Evolutionary conservation across 2,329 filamentous ascomycete genomes (phyloP), one percentile per base, ranked within the genome.

Genomic region (Diplodia corticola): DNA sequence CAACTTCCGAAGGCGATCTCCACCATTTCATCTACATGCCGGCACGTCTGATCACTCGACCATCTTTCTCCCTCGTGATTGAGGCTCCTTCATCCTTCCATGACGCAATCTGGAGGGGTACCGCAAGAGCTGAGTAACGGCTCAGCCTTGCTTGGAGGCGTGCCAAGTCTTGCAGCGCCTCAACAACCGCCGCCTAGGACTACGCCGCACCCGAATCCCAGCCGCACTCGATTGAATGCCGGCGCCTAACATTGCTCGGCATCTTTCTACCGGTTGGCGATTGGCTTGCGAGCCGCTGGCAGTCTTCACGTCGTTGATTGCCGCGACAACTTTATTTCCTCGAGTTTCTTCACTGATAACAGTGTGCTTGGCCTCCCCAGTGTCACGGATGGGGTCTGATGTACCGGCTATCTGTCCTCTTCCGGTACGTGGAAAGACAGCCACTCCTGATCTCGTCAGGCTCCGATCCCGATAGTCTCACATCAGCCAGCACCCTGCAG

Each of bases 201-300:
- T 30, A 59, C 55, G 55, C 55, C 55, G 55, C 55, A 59, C n/a
- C 26, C 50, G n/a, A 10, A 40, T 20, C n/a, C n/a, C 40, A 44
- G 40, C 40, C 40, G 40, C 40, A 20, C 40, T n/a, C 40, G n/a
- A 44, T 5, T 17, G 12, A n/a, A 44, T n/a, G 17, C 6, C 40
- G 40, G 40, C 40, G 40, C 40, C n/a, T 44, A 44, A 2, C n/a
- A 44, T n/a, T 20, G 28, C 30, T 54, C 17, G 26, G 51, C 10
- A 20, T 9, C n/a, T 30, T 35, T 20, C 3, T 28, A 13, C 26
- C 17, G 17, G 26, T 33, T 20, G 22, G n/a, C n/a, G 5, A 46
- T 59, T 46, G 55, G 55, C 37, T 22, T n/a, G 55, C 37, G 17
- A 59, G 24, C 55, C 55, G 55, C 55, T 59, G 35, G 35, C 54